Evolutionary conservation across 1,139 yeast species (phyloP).

Genomic region (Casaregolazyma lundiana): DNA sequence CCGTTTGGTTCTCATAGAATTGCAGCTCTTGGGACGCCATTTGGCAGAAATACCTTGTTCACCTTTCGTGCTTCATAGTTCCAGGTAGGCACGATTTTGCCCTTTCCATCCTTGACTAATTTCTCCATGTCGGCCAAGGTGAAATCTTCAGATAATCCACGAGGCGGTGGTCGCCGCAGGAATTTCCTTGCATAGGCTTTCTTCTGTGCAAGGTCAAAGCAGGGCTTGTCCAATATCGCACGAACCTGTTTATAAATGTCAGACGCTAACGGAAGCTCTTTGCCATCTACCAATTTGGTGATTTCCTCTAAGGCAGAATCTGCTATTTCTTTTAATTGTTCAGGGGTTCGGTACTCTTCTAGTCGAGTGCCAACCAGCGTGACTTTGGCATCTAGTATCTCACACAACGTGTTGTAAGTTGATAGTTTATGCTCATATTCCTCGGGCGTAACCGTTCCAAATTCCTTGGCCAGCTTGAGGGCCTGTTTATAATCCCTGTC

Average conservation of each 20-base stretch:
- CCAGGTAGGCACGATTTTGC: conserved; percentile 44
- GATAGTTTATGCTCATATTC: conserved; percentile 30
- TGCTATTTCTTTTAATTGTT: conserved; percentile 28
- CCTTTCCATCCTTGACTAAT: conserved; percentile 36
- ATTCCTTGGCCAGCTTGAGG: conserved; percentile 44
- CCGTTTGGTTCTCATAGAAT: conserved; percentile 12
- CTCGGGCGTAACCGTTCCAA: conserved; percentile 27
- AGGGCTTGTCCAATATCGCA: conserved; percentile 35
- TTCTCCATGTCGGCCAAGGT: conserved; percentile 29
- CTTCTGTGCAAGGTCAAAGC: conserved; percentile 26
- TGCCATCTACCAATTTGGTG: conserved; percentile 6
- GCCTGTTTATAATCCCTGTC: conserved; percentile 52
- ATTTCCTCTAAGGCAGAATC: conserved; percentile 5
- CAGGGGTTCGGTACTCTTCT: conserved; percentile 19
- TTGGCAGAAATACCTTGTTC: conserved; percentile 29
- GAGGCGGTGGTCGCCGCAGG: conserved; percentile 24
- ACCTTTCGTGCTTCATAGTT: conserved; percentile 44
- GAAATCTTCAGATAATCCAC: conserved; percentile 16
- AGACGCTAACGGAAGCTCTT: conserved; percentile 22
- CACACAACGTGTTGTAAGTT: conserved; percentile 32
- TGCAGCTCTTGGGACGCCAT: conserved; percentile 19
- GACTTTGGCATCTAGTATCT: conserved; percentile 22
- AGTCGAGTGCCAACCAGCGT: conserved; percentile 23
- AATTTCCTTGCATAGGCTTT: conserved; percentile 37
- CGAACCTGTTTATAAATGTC: conserved; percentile 34